Base-by-base conservation (phyloP, 2,329 filamentous ascomycete species). In the Graphilbum sp. region DNA sequence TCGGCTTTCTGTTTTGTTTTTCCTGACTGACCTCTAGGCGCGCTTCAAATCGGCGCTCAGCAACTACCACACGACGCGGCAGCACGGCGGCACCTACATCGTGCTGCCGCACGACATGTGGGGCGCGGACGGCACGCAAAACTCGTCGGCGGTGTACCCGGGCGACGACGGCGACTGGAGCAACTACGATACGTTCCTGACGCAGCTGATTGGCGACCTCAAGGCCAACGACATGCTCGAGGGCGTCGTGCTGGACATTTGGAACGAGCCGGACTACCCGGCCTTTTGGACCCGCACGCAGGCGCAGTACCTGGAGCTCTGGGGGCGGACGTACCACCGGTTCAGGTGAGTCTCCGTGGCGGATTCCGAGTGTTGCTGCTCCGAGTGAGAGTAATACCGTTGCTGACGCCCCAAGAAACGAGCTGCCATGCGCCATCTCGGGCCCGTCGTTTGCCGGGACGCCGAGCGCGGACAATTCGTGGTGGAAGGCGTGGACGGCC, bases 101-200 rank as follows among this genome's bases (percentile, higher is more conserved):
- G 48, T 65, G n/a, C 51, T 67, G 1, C 53, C 58, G 0, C 61
- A 62, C 39, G 63, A 65, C 37, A 42, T 62, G 4, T 68, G 63
- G 63, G 64, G 64, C 8, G 59, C 62, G 0, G 63, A 68, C 44
- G 56, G 58, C n/a, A 48, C 53, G 6, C 58, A 61, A 20, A 49
- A 51, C 1, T 54, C 54, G 2, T 49, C 52, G 1, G 51, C 54
- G 20, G 43, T 45, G 0, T 67, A 57, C 37, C 67, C 66, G 1
- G 66, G 67, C 3, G 65, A 70, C 41, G 54, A 66, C 41, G 61
- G 59, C 2, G 52, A 68, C 45, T 71, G 64, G 64, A 50, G 53
- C 2, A 46, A 52, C 17, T 64, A 55, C 45, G 63, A 69, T 36
- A 41, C 44, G 0, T 69, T 64, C 38, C 43, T 66, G 1, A 50